Evolutionary conservation across 2,329 filamentous ascomycete species (phyloP).

Genomic region (Emmonsia crescens): DNA sequence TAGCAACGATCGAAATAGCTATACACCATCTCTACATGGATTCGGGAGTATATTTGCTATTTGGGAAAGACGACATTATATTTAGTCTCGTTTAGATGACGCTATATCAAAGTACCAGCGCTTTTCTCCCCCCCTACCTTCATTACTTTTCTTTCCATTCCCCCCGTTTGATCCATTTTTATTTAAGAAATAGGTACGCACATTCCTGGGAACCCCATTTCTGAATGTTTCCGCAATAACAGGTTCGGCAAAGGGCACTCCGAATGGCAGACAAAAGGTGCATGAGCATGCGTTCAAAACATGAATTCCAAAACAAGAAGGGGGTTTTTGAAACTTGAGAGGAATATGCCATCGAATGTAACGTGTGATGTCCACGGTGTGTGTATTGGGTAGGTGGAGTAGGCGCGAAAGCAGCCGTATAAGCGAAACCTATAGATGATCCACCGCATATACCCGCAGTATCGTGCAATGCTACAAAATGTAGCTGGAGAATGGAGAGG

Average conservation of each 20-base stretch:
- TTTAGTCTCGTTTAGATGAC: not conserved
- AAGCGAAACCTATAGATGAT: not conserved
- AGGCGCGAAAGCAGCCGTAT: not conserved
- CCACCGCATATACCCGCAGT: not conserved
- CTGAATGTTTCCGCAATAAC: not conserved
- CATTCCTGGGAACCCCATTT: not conserved
- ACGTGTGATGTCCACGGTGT: not conserved
- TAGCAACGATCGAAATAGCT: too few relatives aligned
- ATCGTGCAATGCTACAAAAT: not conserved
- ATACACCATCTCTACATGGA: not conserved
- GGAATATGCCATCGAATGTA: not conserved
- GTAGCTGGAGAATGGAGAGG: not conserved
- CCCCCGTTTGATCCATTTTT: not conserved
- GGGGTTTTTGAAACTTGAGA: not conserved
- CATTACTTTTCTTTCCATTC: not conserved
- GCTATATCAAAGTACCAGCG: not conserved
- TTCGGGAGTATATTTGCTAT: not conserved
- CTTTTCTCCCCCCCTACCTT: not conserved
- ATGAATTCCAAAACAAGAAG: not conserved
- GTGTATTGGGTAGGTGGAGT: not conserved
- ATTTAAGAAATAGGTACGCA: not conserved
- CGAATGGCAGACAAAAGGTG: not conserved
- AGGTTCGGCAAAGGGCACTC: not conserved
- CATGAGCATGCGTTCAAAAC: not conserved
- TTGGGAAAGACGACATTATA: not conserved